Percentiles rank a stretch among this genome's conserved stretches.
Conservation (phyloP, 2,329 filamentous ascomycete genomes). For the Fusarium sp. region DNA sequence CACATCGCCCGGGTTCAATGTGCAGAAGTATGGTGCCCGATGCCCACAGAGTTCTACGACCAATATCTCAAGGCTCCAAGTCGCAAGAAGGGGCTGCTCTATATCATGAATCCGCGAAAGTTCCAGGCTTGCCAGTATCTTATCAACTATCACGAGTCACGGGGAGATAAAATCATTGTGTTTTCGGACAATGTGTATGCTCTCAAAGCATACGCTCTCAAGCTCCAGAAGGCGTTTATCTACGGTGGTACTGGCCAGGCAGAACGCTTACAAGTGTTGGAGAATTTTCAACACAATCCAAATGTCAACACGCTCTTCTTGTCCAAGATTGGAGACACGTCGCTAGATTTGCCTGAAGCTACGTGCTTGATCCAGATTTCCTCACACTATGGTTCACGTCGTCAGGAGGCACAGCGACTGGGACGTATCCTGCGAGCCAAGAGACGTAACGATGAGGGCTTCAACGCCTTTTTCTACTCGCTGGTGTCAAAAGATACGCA, state of each 20-base stretch:
- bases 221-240: constrained; percentile 88
- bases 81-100: constrained; percentile 67
- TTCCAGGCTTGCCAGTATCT: constrained; percentile 97
- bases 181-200: constrained; percentile 98
- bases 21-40: constrained; percentile 98
- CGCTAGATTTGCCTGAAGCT: constrained; percentile 94
- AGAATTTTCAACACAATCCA: constrained; percentile 95
- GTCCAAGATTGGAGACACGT: constrained; percentile 97
- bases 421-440: constrained; percentile 95
- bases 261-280: constrained; percentile 86
- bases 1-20: constrained; percentile 98
- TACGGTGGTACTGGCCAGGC: constrained; percentile 87
- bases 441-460: constrained; percentile 94
- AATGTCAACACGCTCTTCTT: constrained; percentile 92
- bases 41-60: constrained; percentile 98
- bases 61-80: constrained; percentile 82
- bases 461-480: constrained; percentile 99
- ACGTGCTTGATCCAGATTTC: constrained; percentile 98
- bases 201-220: constrained; percentile 83
- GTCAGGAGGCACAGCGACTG: constrained; percentile 94
- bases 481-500: constrained; percentile 97
- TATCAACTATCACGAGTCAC: constrained; percentile 96
- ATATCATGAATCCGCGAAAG: constrained; percentile 97
- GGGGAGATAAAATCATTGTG: constrained; percentile 97
- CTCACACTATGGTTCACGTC: constrained; percentile 94